Conservation (phyloP, 352 stramenopile genomes). For the Lagenidium giganteum region DNA sequence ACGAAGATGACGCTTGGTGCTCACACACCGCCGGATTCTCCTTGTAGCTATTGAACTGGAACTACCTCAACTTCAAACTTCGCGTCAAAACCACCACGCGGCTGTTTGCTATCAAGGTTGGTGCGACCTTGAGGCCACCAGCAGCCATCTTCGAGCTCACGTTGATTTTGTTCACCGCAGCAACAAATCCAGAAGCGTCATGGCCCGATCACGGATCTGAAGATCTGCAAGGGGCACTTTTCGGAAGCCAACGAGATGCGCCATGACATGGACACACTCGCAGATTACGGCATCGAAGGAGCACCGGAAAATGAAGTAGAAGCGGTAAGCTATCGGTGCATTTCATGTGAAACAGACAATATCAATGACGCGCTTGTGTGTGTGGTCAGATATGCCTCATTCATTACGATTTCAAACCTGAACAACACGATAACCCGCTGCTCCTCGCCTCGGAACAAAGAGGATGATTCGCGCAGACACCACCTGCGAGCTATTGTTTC, state of each 20-base stretch:
- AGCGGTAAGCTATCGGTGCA: slow-evolving; percentile 18
- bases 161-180: slow-evolving; percentile 7
- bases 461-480: too few relatives aligned
- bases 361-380: not conserved
- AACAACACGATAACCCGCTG: slow-evolving; percentile 56
- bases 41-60: slow-evolving; percentile 52
- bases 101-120: slow-evolving; percentile 47
- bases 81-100: slow-evolving; percentile 40
- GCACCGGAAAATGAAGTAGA: slow-evolving; percentile 31
- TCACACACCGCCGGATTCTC: too few relatives aligned
- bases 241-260: slow-evolving; percentile 45
- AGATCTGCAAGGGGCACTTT: slow-evolving; percentile 56
- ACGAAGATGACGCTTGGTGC: not conserved
- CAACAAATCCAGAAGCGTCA: slow-evolving; percentile 51
- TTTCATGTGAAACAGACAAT: not conserved
- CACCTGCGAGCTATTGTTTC: too few relatives aligned
- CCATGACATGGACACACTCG: slow-evolving; percentile 40
- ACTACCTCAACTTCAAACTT: slow-evolving; percentile 57
- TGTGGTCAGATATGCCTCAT: slow-evolving; percentile 30
- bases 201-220: slow-evolving; percentile 40
- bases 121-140: not conserved
- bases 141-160: not conserved
- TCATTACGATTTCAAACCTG: slow-evolving; percentile 62
- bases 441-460: slow-evolving; percentile 38
- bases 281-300: slow-evolving; percentile 47